Percentiles rank a stretch among this genome's conserved stretches.
These are phyloP conservation scores for Lipomyces starkeyi DNA, from an alignment of 805 yeast genomes.

Conservation along the genomic window DNA sequence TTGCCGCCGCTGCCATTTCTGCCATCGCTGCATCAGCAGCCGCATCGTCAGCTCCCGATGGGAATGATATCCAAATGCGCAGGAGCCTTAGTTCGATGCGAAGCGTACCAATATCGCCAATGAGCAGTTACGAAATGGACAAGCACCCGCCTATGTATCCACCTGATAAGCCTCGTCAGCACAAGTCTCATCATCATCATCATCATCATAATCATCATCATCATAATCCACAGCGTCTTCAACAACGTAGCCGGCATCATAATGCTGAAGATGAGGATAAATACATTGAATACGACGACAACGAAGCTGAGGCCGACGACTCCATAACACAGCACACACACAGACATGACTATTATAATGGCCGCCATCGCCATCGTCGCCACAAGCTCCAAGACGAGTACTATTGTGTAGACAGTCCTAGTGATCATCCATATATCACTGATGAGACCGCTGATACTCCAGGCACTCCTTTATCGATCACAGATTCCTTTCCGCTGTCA, in stretches of 20 bases:
- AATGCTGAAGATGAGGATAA: background rate
- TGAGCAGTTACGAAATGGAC: background rate
- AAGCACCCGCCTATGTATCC: background rate
- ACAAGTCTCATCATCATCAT: background rate
- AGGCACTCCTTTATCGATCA: background rate
- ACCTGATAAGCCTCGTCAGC: background rate
- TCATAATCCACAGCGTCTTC: background rate
- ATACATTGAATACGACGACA: background rate
- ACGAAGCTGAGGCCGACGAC: background rate
- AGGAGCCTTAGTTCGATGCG: background rate
- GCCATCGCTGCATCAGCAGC: slow-evolving; percentile 14
- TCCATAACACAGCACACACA: background rate
- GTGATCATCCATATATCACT: background rate
- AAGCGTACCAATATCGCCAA: background rate
- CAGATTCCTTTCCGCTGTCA: background rate
- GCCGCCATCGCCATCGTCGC: background rate
- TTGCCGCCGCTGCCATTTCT: slow-evolving; percentile 25
- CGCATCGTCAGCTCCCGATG: background rate
- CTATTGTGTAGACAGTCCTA: background rate
- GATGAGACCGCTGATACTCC: background rate
- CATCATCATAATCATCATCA: background rate
- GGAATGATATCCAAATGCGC: background rate
- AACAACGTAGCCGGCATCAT: background rate
- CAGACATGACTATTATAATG: background rate
- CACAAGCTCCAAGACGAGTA: background rate